Evolutionary conservation across 805 yeast species (phyloP).

Genomic region (Ogataea methanolica): DNA sequence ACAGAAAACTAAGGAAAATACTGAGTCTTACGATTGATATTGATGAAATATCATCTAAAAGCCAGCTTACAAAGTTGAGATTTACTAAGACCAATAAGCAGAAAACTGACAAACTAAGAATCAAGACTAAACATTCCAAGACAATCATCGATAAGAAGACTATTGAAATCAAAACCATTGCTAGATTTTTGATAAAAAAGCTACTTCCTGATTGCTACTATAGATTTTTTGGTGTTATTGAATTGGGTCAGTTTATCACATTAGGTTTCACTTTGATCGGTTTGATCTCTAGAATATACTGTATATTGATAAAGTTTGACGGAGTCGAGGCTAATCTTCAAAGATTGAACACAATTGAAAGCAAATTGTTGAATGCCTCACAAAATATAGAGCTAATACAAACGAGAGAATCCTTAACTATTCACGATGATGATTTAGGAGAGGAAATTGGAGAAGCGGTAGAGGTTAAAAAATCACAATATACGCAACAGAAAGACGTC

Average conservation of each 20-base stretch:
- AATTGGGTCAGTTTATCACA: conserved; percentile 71
- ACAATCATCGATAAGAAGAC: conserved; percentile 3
- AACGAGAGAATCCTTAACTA: background rate
- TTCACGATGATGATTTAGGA: background rate
- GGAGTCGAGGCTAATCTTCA: conserved; percentile 3
- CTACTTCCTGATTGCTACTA: conserved; percentile 47
- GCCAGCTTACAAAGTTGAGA: conserved; percentile 6
- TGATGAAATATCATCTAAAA: conserved; percentile 12
- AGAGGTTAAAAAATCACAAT: conserved; percentile 2
- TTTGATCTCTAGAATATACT: conserved; percentile 40
- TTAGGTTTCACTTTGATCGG: conserved; percentile 71
- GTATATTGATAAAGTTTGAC: conserved; percentile 18
- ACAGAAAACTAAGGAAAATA: conserved; percentile 46
- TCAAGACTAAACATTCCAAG: conserved; percentile 2
- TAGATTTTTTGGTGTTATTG: conserved; percentile 61
- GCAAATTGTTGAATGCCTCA: background rate
- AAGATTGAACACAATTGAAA: background rate
- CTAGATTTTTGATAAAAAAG: conserved; percentile 30
- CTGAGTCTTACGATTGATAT: conserved; percentile 27
- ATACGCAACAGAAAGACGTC: background rate
- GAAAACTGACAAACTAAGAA: conserved; percentile 9
- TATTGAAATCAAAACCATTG: conserved; percentile 7
- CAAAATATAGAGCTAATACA: conserved; percentile 8
- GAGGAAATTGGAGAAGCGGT: conserved; percentile 17
- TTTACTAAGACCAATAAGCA: conserved; percentile 7